These are phyloP conservation scores for Lodderomyces parapsilosis DNA, from an alignment of 1,139 yeast genomes.

Conservation along the genomic window DNA sequence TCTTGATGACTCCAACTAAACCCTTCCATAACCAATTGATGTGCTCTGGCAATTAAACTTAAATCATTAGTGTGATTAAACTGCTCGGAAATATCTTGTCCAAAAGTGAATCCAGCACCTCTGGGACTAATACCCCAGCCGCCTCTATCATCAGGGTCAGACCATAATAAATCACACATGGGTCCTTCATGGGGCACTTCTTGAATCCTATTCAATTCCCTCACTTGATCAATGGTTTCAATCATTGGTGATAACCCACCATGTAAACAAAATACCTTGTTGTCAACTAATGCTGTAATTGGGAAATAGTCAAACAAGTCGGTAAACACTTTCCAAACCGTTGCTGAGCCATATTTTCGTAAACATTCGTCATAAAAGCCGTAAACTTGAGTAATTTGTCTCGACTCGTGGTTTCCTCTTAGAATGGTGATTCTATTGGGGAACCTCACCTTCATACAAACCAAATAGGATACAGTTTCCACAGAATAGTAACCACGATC, in stretches of 20 bases:
- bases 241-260: conserved; percentile 97
- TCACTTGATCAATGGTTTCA: conserved; percentile 83
- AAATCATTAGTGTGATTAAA: conserved; percentile 87
- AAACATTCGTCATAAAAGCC: conserved; percentile 98
- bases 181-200: conserved; percentile 99
- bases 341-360: conserved; percentile 92
- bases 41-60: conserved; percentile 91
- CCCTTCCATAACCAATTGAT: conserved; percentile 98
- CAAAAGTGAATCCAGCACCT: conserved; percentile 89
- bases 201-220: conserved; percentile 82
- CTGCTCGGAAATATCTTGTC: conserved; percentile 52
- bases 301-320: conserved; percentile 91
- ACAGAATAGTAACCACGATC: conserved; percentile 94
- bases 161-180: conserved; percentile 97
- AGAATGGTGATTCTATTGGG: conserved; percentile 92
- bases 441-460: conserved; percentile 89
- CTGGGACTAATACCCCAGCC: conserved; percentile 98
- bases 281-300: conserved; percentile 88
- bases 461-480: conserved; percentile 86
- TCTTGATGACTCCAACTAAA: conserved; percentile 76
- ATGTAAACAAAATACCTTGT: conserved; percentile 89
- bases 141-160: conserved; percentile 95
- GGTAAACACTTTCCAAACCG: conserved; percentile 80
- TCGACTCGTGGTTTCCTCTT: conserved; percentile 95
- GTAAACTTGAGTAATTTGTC: conserved; percentile 96